Evolutionary conservation across 2,329 filamentous ascomycete genomes (phyloP).

Genomic region (Cercospora sesami): DNA sequence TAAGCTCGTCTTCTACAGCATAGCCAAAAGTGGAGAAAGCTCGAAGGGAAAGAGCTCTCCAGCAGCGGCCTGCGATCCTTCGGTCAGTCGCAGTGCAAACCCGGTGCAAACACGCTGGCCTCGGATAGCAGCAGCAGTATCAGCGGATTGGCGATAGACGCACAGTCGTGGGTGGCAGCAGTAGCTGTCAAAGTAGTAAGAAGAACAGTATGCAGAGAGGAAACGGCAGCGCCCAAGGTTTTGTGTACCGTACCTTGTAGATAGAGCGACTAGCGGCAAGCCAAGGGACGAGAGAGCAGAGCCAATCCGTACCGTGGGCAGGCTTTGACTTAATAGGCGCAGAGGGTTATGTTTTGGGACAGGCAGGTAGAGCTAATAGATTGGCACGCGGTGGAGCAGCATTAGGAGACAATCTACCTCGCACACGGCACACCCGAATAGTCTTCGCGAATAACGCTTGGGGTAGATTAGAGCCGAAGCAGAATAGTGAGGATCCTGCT

Average conservation of each 20-base stretch:
- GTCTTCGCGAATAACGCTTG: conserved; percentile 12
- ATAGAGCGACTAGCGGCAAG: conserved; percentile 4
- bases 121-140: neutral
- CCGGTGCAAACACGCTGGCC: neutral
- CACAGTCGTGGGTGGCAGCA: neutral
- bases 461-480: conserved; percentile 12
- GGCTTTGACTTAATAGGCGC: conserved; percentile 16
- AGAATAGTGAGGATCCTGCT: conserved; percentile 13
- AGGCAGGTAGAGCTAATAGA: conserved; percentile 19
- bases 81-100: neutral
- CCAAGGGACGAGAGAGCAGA: conserved; percentile 1
- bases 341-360: conserved; percentile 21
- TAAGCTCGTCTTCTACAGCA: neutral
- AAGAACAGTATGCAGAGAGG: neutral
- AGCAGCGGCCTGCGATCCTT: neutral
- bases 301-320: conserved; percentile 9
- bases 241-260: neutral
- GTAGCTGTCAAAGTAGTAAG: neutral
- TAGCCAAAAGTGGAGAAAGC: conserved; percentile 1
- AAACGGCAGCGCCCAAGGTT: conserved; percentile 3
- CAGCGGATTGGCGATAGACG: neutral
- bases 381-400: conserved; percentile 20
- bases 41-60: neutral
- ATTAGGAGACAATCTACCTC: conserved; percentile 16
- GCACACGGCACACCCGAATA: conserved; percentile 9